Conservation (phyloP, 305 asterid species). For the Fraxinus greggii region DNA sequence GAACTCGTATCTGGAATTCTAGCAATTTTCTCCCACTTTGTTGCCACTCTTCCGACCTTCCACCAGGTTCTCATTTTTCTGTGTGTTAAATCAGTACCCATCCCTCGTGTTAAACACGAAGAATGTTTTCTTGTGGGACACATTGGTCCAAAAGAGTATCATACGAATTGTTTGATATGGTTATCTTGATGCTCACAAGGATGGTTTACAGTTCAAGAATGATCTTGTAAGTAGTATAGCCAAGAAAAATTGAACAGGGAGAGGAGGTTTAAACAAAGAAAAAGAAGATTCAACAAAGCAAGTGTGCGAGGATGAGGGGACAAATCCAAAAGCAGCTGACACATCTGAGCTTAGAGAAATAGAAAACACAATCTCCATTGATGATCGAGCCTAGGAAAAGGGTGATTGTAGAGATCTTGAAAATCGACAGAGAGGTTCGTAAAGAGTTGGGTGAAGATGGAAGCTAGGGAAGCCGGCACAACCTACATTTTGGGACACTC, state of each 20-base stretch:
- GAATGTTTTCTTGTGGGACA: slow-evolving; percentile 14
- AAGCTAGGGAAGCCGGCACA: slow-evolving; percentile 7
- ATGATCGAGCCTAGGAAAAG: neutral
- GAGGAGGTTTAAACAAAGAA: neutral
- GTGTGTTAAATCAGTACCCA: slow-evolving; percentile 10
- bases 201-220: slow-evolving; percentile 2
- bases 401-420: neutral
- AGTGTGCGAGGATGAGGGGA: neutral
- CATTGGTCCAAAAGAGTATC: slow-evolving; percentile 6
- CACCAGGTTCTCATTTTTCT: slow-evolving; percentile 20
- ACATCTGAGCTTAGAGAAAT: neutral
- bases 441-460: slow-evolving; percentile 11
- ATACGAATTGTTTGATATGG: slow-evolving; percentile 6
- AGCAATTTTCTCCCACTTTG: slow-evolving; percentile 21
- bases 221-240: slow-evolving; percentile 6
- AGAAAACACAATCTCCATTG: neutral
- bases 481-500: slow-evolving; percentile 11
- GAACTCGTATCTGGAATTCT: slow-evolving; percentile 21
- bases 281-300: neutral
- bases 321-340: neutral
- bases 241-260: neutral
- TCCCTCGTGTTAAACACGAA: slow-evolving; percentile 5
- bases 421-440: neutral
- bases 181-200: neutral
- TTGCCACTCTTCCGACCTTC: slow-evolving; percentile 23